phyloP scores from a whole-genome alignment of 2,329 filamentous ascomycete genomes.

The Dichotomopilus funicola region DNA sequence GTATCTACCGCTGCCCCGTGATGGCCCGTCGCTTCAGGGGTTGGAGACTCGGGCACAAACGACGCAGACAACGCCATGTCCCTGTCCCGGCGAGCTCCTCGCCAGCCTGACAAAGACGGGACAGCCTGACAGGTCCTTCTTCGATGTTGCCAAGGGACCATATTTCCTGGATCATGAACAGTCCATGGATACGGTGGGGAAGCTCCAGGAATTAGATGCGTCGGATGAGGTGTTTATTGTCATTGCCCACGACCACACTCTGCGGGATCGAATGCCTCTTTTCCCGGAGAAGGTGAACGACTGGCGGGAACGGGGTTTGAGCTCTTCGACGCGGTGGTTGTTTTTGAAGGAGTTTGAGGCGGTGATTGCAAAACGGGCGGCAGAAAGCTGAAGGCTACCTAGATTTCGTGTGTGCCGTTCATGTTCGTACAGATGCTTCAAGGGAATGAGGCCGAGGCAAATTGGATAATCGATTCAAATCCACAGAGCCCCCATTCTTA shows the following conservation, averaged over 20 bases:
- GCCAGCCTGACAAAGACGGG: background rate
- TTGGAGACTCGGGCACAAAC: background rate
- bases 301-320: background rate
- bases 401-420: no score
- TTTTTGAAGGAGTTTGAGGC: background rate
- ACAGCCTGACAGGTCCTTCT: background rate
- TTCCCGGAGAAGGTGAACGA: background rate
- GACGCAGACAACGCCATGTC: background rate
- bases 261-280: background rate
- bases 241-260: background rate
- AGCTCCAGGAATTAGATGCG: background rate
- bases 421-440: no score
- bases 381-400: no score
- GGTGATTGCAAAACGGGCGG: no score
- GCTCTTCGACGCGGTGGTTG: background rate
- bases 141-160: background rate
- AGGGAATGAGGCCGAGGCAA: no score
- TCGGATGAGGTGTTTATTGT: background rate
- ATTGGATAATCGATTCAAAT: no score
- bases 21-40: background rate
- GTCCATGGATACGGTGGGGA: background rate
- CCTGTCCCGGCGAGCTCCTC: background rate
- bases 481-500: no score
- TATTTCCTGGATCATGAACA: background rate
- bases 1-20: constrained; percentile 30